Evolutionary conservation across 306 rosid species (phyloP).

Genomic region (Vigna mungo): DNA sequence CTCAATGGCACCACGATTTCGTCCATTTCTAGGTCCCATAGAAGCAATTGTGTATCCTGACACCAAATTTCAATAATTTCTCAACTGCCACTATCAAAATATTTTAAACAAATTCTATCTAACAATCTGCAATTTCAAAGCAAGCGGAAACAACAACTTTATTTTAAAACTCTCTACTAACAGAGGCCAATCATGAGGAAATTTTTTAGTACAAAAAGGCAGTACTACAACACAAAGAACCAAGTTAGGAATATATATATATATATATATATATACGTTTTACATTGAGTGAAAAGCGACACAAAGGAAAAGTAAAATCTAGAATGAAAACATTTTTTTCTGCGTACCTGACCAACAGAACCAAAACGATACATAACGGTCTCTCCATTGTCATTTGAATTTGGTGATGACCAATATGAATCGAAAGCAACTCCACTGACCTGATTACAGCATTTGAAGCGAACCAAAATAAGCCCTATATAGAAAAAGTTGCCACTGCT

Average conservation of each 20-base stretch:
- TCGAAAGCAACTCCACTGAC: constrained; percentile 99
- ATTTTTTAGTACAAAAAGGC: constrained; percentile 6
- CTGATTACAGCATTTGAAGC: constrained; percentile 56
- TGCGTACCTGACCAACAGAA: constrained; percentile 93
- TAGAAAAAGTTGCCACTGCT: constrained; percentile 32
- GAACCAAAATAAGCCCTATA: constrained; percentile 30
- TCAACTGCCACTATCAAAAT: background rate
- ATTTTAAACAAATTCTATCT: constrained; percentile 29
- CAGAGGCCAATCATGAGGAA: constrained; percentile 10
- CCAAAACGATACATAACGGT: constrained; percentile 88
- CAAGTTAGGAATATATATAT: background rate
- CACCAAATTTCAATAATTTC: constrained; percentile 3
- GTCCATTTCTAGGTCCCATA: constrained; percentile 93
- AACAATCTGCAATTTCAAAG: constrained; percentile 28
- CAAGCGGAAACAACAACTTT: constrained; percentile 26
- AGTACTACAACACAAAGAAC: background rate
- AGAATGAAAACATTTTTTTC: constrained; percentile 5
- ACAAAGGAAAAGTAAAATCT: background rate
- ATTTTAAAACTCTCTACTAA: constrained; percentile 19
- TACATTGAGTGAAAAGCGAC: background rate
- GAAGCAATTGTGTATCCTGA: constrained; percentile 95
- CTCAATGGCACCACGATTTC: constrained; percentile 92
- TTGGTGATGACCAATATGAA: constrained; percentile 94
- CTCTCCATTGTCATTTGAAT: constrained; percentile 76
- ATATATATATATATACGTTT: background rate